These are phyloP conservation scores for Prinsepia uniflora DNA, from an alignment of 306 rosid species.

Conservation along the genomic window DNA sequence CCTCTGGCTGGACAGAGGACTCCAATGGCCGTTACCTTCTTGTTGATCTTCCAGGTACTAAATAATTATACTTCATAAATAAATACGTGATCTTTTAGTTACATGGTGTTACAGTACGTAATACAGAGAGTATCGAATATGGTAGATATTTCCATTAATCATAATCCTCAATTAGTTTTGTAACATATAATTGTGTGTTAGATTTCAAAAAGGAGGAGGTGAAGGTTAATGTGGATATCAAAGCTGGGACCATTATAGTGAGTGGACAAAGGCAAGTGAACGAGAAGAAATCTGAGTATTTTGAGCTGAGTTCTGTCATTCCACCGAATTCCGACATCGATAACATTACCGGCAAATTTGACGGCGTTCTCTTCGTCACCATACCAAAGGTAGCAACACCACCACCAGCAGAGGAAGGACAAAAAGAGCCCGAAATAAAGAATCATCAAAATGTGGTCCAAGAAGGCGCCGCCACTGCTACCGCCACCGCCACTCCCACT, in stretches of 20 bases:
- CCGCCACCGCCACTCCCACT: not conserved
- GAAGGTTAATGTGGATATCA: slow-evolving; percentile 36
- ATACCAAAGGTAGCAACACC: slow-evolving; percentile 35
- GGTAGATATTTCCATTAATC: no score
- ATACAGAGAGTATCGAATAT: no score
- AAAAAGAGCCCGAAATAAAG: slow-evolving; percentile 24
- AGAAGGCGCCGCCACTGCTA: not conserved
- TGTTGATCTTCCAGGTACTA: slow-evolving; percentile 72
- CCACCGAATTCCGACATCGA: slow-evolving; percentile 47
- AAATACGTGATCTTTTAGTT: not conserved
- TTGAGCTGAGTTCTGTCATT: slow-evolving; percentile 34
- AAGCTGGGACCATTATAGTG: slow-evolving; percentile 31
- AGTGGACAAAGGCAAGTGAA: slow-evolving; percentile 48
- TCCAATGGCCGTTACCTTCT: slow-evolving; percentile 49
- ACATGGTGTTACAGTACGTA: not conserved
- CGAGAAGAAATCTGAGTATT: slow-evolving; percentile 31
- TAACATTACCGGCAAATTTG: slow-evolving; percentile 49
- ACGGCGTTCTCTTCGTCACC: slow-evolving; percentile 52
- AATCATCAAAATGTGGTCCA: not conserved
- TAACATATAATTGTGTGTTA: slow-evolving; percentile 9
- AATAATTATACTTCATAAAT: no score
- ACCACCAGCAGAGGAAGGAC: slow-evolving; percentile 14
- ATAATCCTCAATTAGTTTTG: no score
- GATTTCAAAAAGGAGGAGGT: slow-evolving; percentile 60
- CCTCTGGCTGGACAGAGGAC: slow-evolving; percentile 58